phyloP scores from a whole-genome alignment of 1,139 yeast species.

The Geotrichum histeridarum region DNA sequence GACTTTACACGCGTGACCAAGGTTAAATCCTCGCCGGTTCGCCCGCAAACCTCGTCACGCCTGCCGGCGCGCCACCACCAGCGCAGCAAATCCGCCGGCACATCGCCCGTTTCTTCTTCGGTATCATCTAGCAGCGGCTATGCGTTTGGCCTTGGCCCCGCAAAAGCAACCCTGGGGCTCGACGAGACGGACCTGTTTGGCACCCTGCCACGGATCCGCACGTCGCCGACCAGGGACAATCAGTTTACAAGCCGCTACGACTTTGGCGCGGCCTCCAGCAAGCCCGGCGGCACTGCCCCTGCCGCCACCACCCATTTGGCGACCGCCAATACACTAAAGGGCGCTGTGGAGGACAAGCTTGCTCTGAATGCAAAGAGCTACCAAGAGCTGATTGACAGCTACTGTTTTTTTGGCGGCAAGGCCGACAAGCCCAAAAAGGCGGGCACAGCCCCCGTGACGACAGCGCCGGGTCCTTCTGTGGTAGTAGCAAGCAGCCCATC shows the following conservation, averaged over 20 bases:
- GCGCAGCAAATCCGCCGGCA: constrained; percentile 7
- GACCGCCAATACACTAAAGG: no score
- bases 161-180: constrained; percentile 5
- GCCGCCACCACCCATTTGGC: background rate
- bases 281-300: background rate
- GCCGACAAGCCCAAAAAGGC: constrained; percentile 1
- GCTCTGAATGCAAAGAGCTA: constrained; percentile 57
- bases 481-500: no score
- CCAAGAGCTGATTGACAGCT: constrained; percentile 62
- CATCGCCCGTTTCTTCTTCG: constrained; percentile 7
- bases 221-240: background rate
- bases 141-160: background rate
- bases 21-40: constrained; percentile 3
- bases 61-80: constrained; percentile 1
- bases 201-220: background rate
- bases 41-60: background rate
- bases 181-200: background rate
- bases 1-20: constrained; percentile 38
- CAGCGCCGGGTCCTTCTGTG: no score
- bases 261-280: constrained; percentile 33
- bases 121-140: no score
- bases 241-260: constrained; percentile 36
- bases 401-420: constrained; percentile 54
- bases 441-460: background rate
- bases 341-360: constrained; percentile 23